A percentile compares a stretch with the other conserved stretches of the same genome.
Conservation (phyloP, 257 asterid species). For the Solanum infundibuliforme region DNA sequence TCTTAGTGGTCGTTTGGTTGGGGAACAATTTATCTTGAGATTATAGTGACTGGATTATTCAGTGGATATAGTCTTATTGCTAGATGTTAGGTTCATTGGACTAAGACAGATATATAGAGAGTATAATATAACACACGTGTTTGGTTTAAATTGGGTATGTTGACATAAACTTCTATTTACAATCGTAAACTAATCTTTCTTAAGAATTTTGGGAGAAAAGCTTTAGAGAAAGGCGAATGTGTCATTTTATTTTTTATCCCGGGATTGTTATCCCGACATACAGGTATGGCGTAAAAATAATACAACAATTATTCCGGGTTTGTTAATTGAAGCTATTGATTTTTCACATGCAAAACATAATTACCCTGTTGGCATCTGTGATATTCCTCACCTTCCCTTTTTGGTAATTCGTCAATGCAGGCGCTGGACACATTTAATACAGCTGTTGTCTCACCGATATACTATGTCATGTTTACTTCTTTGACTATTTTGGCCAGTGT, state of each 20-base stretch:
- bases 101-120: not conserved
- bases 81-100: not conserved
- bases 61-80: not conserved
- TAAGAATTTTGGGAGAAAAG: not conserved
- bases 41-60: not conserved
- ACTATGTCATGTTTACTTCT: slow-evolving; percentile 95
- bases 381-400: slow-evolving; percentile 2
- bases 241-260: not conserved
- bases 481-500: slow-evolving; percentile 93
- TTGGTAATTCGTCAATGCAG: slow-evolving; percentile 37
- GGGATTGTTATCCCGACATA: not conserved
- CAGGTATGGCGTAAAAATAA: not conserved
- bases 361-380: not conserved
- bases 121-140: not conserved
- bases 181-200: not conserved
- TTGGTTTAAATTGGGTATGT: not conserved
- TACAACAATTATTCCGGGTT: not conserved
- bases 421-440: slow-evolving; percentile 98
- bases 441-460: slow-evolving; percentile 93
- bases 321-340: not conserved
- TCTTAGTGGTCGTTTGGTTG: not conserved
- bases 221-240: not conserved
- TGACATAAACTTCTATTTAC: not conserved
- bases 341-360: not conserved
- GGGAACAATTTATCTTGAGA: not conserved